Percentiles rank a stretch among this genome's conserved stretches.
Conservation (phyloP, 345 rosid genomes). For the Hibiscus trionum region DNA sequence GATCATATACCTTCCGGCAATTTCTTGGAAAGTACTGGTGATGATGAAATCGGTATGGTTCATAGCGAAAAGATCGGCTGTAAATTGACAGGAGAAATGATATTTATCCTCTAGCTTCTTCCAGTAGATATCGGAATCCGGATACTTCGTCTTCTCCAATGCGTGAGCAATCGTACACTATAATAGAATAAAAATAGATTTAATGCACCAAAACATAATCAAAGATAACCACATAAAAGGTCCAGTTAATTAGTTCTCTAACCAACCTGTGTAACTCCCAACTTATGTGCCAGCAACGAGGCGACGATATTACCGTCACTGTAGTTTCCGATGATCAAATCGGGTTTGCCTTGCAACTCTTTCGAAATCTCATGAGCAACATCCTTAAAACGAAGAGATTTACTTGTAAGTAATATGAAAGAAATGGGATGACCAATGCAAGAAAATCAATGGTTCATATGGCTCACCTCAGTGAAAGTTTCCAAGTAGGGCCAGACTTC, state of each 20-base stretch:
- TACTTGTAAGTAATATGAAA: not conserved
- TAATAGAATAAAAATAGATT: not conserved
- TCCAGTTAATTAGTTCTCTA: not conserved
- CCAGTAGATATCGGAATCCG: conserved; percentile 95
- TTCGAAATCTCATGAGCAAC: conserved; percentile 65
- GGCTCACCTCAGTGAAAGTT: conserved; percentile 68
- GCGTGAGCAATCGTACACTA: conserved; percentile 98
- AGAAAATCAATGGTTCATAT: not conserved
- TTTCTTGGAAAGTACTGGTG: conserved; percentile 98
- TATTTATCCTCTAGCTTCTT: conserved; percentile 83
- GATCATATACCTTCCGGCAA: conserved; percentile 71
- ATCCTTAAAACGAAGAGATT: conserved; percentile 36
- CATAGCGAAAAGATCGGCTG: conserved; percentile 91
- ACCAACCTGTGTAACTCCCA: conserved; percentile 88
- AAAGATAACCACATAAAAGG: not conserved
- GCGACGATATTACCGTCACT: conserved; percentile 97
- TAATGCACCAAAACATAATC: not conserved
- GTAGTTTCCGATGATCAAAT: conserved; percentile 88
- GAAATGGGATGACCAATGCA: not conserved
- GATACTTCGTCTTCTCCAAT: conserved; percentile 90
- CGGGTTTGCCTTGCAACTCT: conserved; percentile 87
- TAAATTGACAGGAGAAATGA: conserved; percentile 92
- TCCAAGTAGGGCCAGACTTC: conserved; percentile 98
- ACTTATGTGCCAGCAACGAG: conserved; percentile 73
- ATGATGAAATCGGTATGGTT: conserved; percentile 95